Base-by-base conservation (phyloP, 75 land plant species). In the Cunninghamia lanceolata region DNA sequence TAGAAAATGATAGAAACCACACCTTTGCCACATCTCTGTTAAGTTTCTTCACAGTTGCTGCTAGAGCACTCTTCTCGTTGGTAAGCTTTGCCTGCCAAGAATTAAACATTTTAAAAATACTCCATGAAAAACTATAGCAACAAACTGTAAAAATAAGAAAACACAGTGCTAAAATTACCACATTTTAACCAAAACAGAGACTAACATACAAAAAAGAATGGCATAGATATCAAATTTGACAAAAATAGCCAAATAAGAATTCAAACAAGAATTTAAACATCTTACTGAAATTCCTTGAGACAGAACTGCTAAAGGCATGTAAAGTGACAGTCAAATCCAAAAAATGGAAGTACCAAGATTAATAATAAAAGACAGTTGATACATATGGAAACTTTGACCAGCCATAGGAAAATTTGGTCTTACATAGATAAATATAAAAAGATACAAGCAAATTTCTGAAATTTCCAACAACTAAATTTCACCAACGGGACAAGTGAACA, bases 1-100 rank as follows among this genome's bases (percentile, higher is more conserved):
- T 78, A 9, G 10, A 21, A 19, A 14, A 83, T 15, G 36, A 34
- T 34, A 2, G 54, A 47, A 36, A 53, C 36, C 71, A 63, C 73
- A 95, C 99, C 98, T 96, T 97, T 50, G 94, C 84, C 46, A 97
- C 96, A 91, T 97, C 98, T 34, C 99, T 83, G 52, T 88, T 94
- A 28, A 97, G 93, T 92, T 94, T 97, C 87, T 87, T 95, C 66
- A 97, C 96, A 80, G 92, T 91, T 75, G 82, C 91, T 47, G 92
- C 85, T 52, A 97, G 84, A 43, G 89, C 45, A 9, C 88, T 92
- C 80, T 93, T 97, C 88, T 97, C 98, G 40, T 86, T 92, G 80
- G 91, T 11, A 70, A 97, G 92, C 39, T 78, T 91, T 84, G 95
- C 93, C 96, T 97, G 89, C 84, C 74, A 47, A 59, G 85, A 15